Evolutionary conservation across 805 yeast species (phyloP).

Genomic region (Metschnikowia proteae): DNA sequence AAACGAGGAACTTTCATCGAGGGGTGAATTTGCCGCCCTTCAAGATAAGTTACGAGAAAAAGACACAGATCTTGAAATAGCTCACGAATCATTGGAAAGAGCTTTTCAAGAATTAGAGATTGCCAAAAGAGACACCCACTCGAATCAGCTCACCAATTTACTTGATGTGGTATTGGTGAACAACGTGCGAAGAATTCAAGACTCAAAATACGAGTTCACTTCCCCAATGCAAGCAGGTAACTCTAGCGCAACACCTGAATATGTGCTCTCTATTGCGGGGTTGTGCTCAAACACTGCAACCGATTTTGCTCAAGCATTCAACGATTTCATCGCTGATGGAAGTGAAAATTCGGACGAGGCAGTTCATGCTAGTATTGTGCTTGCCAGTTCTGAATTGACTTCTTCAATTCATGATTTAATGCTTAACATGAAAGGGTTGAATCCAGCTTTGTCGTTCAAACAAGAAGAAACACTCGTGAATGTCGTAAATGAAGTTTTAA

Average conservation of each 20-base stretch:
- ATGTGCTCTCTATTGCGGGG: conserved; percentile 64
- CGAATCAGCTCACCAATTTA: conserved; percentile 46
- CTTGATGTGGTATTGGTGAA: conserved; percentile 70
- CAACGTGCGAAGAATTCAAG: conserved; percentile 71
- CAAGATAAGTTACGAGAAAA: conserved; percentile 54
- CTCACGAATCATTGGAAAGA: conserved; percentile 75
- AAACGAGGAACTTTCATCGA: conserved; percentile 20
- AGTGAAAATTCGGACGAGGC: conserved; percentile 43
- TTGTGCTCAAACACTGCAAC: conserved; percentile 67
- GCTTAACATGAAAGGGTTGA: conserved; percentile 66
- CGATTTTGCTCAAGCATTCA: conserved; percentile 75
- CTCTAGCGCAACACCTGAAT: conserved; percentile 68
- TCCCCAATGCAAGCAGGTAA: conserved; percentile 84
- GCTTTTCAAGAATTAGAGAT: conserved; percentile 59
- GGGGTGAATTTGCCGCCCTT: conserved; percentile 28
- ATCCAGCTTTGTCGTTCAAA: conserved; percentile 49
- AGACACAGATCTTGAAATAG: conserved; percentile 74
- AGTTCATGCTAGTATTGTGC: conserved; percentile 60
- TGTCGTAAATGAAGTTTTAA: conserved; percentile 54
- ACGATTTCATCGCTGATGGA: conserved; percentile 73
- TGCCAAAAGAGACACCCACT: conserved; percentile 46
- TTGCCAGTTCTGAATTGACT: conserved; percentile 60
- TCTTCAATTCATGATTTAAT: conserved; percentile 59
- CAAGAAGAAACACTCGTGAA: conserved; percentile 50
- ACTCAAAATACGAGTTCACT: conserved; percentile 61